Evolutionary conservation across 2,329 filamentous ascomycete genomes (phyloP).

Genomic region (Simplicillium sp.): DNA sequence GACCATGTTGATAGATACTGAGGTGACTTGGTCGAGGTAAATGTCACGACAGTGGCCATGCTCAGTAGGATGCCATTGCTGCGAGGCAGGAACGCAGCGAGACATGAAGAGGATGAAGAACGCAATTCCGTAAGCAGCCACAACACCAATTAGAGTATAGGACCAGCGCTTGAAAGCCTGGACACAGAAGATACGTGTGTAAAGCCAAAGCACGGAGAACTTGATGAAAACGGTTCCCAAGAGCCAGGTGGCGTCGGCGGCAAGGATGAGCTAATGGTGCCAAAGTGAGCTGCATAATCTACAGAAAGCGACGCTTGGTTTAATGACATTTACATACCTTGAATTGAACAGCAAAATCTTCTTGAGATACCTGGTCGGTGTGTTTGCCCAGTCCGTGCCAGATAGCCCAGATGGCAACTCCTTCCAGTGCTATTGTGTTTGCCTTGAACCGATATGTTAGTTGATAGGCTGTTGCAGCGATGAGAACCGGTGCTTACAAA

Average conservation of each 20-base stretch:
- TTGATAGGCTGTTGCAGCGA: too few species aligned
- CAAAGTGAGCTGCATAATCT: too few species aligned
- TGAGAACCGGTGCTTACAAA: slow-evolving; percentile 10
- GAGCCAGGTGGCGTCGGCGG: slow-evolving; percentile 18
- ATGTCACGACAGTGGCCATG: slow-evolving; percentile 27
- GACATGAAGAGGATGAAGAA: slow-evolving; percentile 20
- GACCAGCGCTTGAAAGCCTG: slow-evolving; percentile 15
- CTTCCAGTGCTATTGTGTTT: slow-evolving; percentile 7
- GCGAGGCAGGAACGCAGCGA: slow-evolving; percentile 18
- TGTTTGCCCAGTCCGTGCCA: slow-evolving; percentile 14
- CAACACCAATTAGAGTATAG: slow-evolving; percentile 14
- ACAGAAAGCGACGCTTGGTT: too few species aligned
- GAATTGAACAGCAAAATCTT: not conserved
- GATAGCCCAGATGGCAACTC: slow-evolving; percentile 12
- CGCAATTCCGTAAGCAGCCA: slow-evolving; percentile 14
- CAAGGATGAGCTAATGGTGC: slow-evolving; percentile 10
- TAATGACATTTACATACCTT: too few species aligned
- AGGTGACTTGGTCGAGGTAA: slow-evolving; percentile 11
- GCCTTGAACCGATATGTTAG: slow-evolving; percentile 2
- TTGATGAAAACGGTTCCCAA: slow-evolving; percentile 17
- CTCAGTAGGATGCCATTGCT: slow-evolving; percentile 19
- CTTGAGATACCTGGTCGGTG: slow-evolving; percentile 6
- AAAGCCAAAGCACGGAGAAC: slow-evolving; percentile 20
- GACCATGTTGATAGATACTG: slow-evolving; percentile 15
- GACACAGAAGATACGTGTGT: slow-evolving; percentile 18